Conservation (phyloP, 129 eudicot genomes). For the Helianthus annuus region HanXRQr2.0-SUNRISE NC_035446.2:160601755-160602254, state of each 20-base stretch:
- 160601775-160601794: neutral
- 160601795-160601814: constrained; percentile 4
- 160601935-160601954: constrained; percentile 40
- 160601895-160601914: neutral
- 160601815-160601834: constrained; percentile 5
- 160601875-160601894: constrained; percentile 6
- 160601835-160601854: neutral
- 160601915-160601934: neutral
- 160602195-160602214: constrained; percentile 15
- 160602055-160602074: constrained; percentile 51
- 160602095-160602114: constrained; percentile 20
- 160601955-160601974: constrained; percentile 28
- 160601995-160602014: constrained; percentile 34
- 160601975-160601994: constrained; percentile 37
- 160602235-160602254: constrained; percentile 6
- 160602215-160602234: constrained; percentile 3
- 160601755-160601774: neutral
- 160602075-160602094: constrained; percentile 9
- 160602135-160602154: constrained; percentile 3
- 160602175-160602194: constrained; percentile 25
- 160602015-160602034: constrained; percentile 44
- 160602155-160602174: constrained; percentile 31
- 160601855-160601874: constrained; percentile 2
- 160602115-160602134: constrained; percentile 3
- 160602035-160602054: constrained; percentile 46